Base-by-base conservation (phyloP, 768 basidiomycete species). In the Dacryopinax primogenitus region DNA sequence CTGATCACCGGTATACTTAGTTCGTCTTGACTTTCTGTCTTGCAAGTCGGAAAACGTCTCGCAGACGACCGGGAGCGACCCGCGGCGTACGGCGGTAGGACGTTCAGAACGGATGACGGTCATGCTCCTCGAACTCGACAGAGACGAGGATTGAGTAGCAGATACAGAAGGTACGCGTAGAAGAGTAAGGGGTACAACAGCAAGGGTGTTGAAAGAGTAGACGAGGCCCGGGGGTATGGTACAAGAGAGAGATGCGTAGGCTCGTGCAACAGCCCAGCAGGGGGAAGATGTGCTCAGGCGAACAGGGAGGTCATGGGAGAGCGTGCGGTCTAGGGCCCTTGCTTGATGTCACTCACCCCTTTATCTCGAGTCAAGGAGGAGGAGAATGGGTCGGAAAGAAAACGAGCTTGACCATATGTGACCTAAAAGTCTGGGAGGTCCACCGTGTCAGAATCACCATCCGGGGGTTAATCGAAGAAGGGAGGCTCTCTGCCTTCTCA, bases 391-490 rank as follows among this genome's bases (percentile, higher is more conserved):
- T 23, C 51, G 51, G 51, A 58, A 58, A 32, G 51, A 58, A 6
- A 21, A 30, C 23, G 13, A 58, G 11, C 9, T 28, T 28, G 51
- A 58, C 26, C 51, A 58, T 30, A 58, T 30, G 51, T 13, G 13
- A 58, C 9, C 13, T 15, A 32, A n/a, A 30, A 58, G 13, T 18
- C 26, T 13, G 51, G 26, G 4, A 58, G 51, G 51, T 58, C 51
- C 51, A 58, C 51, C 32, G 51, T 58, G 51, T 58, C 51, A 58
- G 23, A 58, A 58, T 58, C 51, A 30, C 51, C 51, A 32, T 28
- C 13, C 51, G 51, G 51, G 51, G 4, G 51, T 58, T 58, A 58
- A 58, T 58, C 51, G 51, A 58, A 13, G 51, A 23, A 12, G 13
- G 45, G 45, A 23, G 23, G 45, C 12, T 7, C 23, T 26, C 45